A percentile compares a stretch with the other conserved stretches of the same genome.
Conservation (phyloP, 495 filamentous ascomycete genomes). For the Daldinia childiae region DNA sequence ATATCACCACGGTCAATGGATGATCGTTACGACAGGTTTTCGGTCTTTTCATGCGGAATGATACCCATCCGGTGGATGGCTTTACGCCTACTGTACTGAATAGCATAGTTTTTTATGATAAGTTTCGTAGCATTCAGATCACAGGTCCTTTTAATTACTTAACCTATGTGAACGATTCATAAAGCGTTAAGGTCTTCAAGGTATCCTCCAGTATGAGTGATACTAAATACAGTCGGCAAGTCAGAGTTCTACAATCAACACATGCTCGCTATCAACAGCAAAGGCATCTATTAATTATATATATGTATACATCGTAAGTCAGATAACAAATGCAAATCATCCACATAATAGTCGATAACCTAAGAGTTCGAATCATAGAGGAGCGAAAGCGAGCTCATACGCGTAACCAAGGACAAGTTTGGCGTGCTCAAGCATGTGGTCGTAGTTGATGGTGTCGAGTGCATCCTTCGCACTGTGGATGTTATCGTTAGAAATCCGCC, state of each 20-base stretch:
- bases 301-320: too few species aligned
- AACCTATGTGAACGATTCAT: too few species aligned
- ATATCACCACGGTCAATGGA: slow-evolving; percentile 17
- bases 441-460: slow-evolving; percentile 33
- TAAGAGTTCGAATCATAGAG: slow-evolving; percentile 4
- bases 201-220: too few species aligned
- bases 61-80: slow-evolving; percentile 38
- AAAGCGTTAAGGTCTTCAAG: too few species aligned
- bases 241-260: too few species aligned
- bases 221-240: too few species aligned
- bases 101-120: slow-evolving; percentile 16
- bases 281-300: too few species aligned
- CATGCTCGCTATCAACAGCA: too few species aligned
- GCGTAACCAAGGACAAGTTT: slow-evolving; percentile 38
- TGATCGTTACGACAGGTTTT: slow-evolving; percentile 21
- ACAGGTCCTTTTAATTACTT: neutral
- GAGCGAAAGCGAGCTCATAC: slow-evolving; percentile 33
- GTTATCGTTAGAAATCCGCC: slow-evolving; percentile 33
- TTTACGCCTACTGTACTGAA: slow-evolving; percentile 34
- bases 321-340: neutral
- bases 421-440: slow-evolving; percentile 35
- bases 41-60: slow-evolving; percentile 37
- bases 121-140: neutral
- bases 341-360: neutral
- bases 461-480: slow-evolving; percentile 47